Base-by-base conservation (phyloP, 2,329 filamentous ascomycete species). In the Atkinsonella texensis region DNA sequence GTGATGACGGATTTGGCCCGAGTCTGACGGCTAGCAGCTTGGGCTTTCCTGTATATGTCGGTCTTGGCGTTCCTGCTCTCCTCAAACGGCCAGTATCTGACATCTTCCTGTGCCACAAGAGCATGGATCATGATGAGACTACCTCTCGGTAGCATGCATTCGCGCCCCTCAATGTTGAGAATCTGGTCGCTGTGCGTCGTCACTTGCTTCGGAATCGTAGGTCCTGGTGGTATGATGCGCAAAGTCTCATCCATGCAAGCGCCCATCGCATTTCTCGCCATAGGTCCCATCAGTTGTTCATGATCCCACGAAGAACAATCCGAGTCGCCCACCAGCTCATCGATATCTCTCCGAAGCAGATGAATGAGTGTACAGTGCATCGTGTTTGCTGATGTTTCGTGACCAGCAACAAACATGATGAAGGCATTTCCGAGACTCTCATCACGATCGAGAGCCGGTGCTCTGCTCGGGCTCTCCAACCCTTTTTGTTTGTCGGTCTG, bases 241-340 rank as follows among this genome's bases (percentile, higher is more conserved):
- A 93, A 73, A 39, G 84, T 82, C 70, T 93, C 87, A 61, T 89
- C 87, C 74, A 91, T 77, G 58, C 84, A 78, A 4, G 87, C 87
- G 17, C 84, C 87, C 10, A 84, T 69, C 74, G 87, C 83, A 54
- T 82, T 81, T 11, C 75, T 79, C 57, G 87, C 78, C 53, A 93
- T 74, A 9, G 75, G 71, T 43, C 79, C 81, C 55, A 90, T 74
- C 58, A 79, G 72, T 11, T 71, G 67, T 44, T 90, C 85, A 63
- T 88, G 91, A 58, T 81, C 74, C 87, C 87, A 91, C 8, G 77
- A 73, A 0, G 67, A 65, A 4, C 80, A 74, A 20, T 84, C 76
- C 15, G 71, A 67, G 38, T 74, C 71, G 20, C 78, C 77, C 31
- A 90, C 71, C 10, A 87, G 77, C 13, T 70, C 67, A 62, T 89